phyloP scores from a whole-genome alignment of 768 basidiomycete genomes.

The Termitomyces titanicus region DNA sequence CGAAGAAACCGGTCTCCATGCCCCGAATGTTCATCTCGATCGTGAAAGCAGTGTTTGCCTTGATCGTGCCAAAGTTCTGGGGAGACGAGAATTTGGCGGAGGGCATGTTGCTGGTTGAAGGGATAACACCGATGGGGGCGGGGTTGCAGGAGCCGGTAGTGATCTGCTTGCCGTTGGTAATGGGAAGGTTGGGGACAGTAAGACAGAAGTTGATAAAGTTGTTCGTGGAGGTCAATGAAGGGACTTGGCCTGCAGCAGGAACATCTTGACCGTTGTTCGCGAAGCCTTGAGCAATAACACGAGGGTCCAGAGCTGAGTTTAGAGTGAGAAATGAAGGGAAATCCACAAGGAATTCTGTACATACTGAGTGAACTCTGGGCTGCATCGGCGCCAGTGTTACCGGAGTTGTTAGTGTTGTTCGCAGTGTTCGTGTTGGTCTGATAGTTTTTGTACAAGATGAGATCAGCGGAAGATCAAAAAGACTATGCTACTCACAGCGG shows the following conservation, averaged over 20 bases:
- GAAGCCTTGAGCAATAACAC: constrained; percentile 25
- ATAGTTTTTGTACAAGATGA: neutral
- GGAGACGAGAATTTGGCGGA: constrained; percentile 33
- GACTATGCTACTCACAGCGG: neutral
- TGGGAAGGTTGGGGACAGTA: constrained; percentile 40
- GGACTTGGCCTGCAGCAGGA: constrained; percentile 34
- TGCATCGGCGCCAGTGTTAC: neutral
- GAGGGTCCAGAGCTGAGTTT: constrained; percentile 20
- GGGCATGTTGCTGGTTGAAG: constrained; percentile 37
- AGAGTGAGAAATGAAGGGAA: neutral
- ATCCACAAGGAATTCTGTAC: neutral
- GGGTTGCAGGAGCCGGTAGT: constrained; percentile 23
- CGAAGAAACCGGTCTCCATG: constrained; percentile 39
- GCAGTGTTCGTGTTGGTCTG: neutral
- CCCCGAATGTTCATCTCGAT: constrained; percentile 34
- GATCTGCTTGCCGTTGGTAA: constrained; percentile 47
- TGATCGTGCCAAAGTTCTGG: constrained; percentile 34
- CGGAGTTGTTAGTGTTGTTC: neutral
- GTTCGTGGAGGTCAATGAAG: constrained; percentile 42
- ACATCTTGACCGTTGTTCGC: constrained; percentile 24
- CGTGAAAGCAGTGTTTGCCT: constrained; percentile 39
- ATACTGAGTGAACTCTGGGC: constrained; percentile 27
- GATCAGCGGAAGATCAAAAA: neutral
- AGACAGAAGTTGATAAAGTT: constrained; percentile 50
- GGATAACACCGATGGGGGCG: constrained; percentile 40